Evolutionary conservation across 2,329 filamentous ascomycete species (phyloP).

Genomic region (Fusarium cicatricum): DNA sequence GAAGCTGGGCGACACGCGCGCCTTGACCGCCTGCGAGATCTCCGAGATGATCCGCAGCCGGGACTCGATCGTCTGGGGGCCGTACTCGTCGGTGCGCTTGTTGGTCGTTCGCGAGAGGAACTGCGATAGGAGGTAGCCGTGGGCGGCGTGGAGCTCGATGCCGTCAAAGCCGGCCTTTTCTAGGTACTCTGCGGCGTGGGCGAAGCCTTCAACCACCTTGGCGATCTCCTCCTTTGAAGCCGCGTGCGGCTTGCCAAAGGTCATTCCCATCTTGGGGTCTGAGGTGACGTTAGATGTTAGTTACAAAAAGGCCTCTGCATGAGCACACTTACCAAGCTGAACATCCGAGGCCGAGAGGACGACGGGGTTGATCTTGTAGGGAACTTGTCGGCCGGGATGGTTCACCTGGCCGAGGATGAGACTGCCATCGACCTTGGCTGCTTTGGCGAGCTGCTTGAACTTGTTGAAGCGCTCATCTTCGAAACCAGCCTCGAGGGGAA

Average conservation of each 20-base stretch:
- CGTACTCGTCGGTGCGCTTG: conserved; percentile 60
- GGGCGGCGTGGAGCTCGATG: conserved; percentile 60
- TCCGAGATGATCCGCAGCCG: conserved; percentile 56
- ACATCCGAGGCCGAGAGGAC: conserved; percentile 55
- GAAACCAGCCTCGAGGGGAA: conserved; percentile 60
- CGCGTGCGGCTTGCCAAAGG: conserved; percentile 59
- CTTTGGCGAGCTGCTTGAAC: conserved; percentile 64
- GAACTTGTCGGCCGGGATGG: conserved; percentile 54
- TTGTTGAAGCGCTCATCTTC: conserved; percentile 67
- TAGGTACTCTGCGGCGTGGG: conserved; percentile 67
- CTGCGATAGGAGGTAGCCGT: conserved; percentile 62
- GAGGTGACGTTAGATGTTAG: neutral
- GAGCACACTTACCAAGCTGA: conserved; percentile 37
- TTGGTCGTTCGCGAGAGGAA: conserved; percentile 60
- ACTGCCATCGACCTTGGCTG: conserved; percentile 65
- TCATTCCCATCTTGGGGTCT: conserved; percentile 40
- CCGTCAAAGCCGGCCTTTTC: conserved; percentile 69
- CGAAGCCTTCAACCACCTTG: conserved; percentile 66
- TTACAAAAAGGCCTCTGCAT: neutral
- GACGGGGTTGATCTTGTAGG: conserved; percentile 41
- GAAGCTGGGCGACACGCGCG: conserved; percentile 41
- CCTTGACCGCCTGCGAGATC: conserved; percentile 48
- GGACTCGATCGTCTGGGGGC: conserved; percentile 53
- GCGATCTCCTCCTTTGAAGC: conserved; percentile 64
- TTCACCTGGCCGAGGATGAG: conserved; percentile 69